Evolutionary conservation across 768 basidiomycete species (phyloP).

Genomic region (Flagelloscypha sp.): DNA sequence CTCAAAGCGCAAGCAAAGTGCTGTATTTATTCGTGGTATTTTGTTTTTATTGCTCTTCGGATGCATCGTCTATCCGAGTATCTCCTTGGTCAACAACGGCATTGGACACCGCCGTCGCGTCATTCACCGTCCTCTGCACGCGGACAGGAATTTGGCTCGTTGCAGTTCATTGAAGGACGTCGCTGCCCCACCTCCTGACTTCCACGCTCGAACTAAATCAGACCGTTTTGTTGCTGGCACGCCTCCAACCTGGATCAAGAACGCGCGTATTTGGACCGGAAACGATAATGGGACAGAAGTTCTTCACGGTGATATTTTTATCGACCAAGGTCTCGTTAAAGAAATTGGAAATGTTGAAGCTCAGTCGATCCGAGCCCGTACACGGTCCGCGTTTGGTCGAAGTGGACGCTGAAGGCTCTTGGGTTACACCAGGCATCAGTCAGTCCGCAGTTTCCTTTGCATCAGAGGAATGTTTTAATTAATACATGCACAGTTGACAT

Average conservation of each 20-base stretch:
- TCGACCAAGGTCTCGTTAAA: constrained; percentile 64
- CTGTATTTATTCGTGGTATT: no score
- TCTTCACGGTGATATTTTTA: constrained; percentile 53
- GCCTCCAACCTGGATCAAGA: constrained; percentile 53
- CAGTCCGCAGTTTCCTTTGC: constrained; percentile 3
- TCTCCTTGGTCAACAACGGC: no score
- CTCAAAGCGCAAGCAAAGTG: no score
- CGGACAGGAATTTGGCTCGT: constrained; percentile 25
- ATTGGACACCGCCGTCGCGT: neutral
- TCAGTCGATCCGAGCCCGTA: constrained; percentile 17
- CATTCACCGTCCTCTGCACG: constrained; percentile 13
- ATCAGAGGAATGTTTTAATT: constrained; percentile 15
- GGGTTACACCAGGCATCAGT: constrained; percentile 68
- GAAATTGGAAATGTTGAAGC: constrained; percentile 43
- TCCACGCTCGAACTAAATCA: constrained; percentile 42
- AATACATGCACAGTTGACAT: constrained; percentile 41
- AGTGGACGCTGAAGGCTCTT: constrained; percentile 58
- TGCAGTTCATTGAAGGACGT: constrained; percentile 34
- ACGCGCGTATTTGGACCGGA: constrained; percentile 84
- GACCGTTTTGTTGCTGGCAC: constrained; percentile 65
- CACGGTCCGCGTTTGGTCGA: constrained; percentile 34
- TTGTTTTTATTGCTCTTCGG: no score
- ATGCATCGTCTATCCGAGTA: no score
- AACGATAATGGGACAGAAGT: constrained; percentile 58
- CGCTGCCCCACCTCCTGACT: constrained; percentile 38